A percentile compares a stretch with the other conserved stretches of the same genome.
phyloP scores from a whole-genome alignment of 768 basidiomycete genomes.

The Tremella mesenterica region DNA sequence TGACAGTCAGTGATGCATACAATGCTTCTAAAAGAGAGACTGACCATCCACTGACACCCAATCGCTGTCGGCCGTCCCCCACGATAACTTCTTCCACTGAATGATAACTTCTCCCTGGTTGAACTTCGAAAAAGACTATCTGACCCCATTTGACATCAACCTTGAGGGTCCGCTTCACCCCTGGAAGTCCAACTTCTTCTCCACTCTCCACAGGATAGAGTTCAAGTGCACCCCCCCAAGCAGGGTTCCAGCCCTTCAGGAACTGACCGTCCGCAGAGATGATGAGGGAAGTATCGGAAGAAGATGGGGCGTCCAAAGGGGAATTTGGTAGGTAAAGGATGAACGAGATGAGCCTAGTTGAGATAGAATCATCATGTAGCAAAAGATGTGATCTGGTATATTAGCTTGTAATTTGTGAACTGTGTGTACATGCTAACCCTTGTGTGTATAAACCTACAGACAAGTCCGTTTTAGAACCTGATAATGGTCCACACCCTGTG shows the following conservation, averaged over 20 bases:
- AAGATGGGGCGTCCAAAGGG: constrained; percentile 43
- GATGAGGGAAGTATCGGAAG: constrained; percentile 51
- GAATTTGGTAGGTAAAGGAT: constrained; percentile 83
- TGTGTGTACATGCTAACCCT: constrained; percentile 53
- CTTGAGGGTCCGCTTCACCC: constrained; percentile 44
- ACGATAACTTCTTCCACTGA: constrained; percentile 95
- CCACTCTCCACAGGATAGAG: constrained; percentile 65
- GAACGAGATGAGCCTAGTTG: constrained; percentile 84
- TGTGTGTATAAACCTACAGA: constrained; percentile 83
- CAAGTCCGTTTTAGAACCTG: constrained; percentile 88
- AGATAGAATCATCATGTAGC: constrained; percentile 98
- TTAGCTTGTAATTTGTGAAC: not conserved
- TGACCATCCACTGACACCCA: constrained; percentile 87
- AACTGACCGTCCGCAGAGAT: constrained; percentile 34
- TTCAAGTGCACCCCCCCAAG: constrained; percentile 90
- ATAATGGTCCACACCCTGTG: constrained; percentile 85
- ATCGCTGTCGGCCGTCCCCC: constrained; percentile 62
- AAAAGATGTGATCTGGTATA: constrained; percentile 55
- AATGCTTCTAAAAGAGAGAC: constrained; percentile 3
- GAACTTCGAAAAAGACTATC: constrained; percentile 56
- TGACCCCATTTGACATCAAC: constrained; percentile 46
- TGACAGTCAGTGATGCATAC: constrained; percentile 8
- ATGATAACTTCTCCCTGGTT: constrained; percentile 90
- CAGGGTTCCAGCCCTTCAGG: constrained; percentile 61
- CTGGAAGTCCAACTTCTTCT: constrained; percentile 57